Base-by-base conservation (phyloP, 192 early-diverging fungal species). In the Linnemannia schmuckeri region DNA sequence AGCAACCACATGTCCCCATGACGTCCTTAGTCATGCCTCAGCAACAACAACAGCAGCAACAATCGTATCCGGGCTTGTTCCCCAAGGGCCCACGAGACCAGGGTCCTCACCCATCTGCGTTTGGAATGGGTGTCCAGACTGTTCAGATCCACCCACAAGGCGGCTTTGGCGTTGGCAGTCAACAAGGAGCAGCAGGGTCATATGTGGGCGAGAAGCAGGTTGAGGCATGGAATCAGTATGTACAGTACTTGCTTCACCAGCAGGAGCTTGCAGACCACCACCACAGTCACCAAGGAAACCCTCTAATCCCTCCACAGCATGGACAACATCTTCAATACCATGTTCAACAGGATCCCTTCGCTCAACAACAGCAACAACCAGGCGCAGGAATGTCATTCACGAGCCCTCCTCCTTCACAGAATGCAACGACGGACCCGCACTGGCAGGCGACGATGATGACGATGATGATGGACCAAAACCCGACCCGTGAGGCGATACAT, bases 371-470 rank as follows among this genome's bases (percentile, higher is more conserved):
- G 61, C 37, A 63, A 2, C 40, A 15, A 33, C 18, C 68, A 76
- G 46, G 24, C 13, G 9, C 68, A 44, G 22, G 22, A n/a, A 13
- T 61, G 41, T 15, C 74, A 72, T 37, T 33, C 4, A 38, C 42
- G 61, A 46, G 41, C 40, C 3, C 44, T 33, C 66, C 13, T 7
- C 74, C 42, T 22, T 30, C 35, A 37, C 46, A 78, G 27, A 42
- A 70, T 35, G 44, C 37, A 33, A 18, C 47, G 15, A 12, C 70
- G 49, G 83, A 85, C 38, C 83, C 83, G 24, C 83, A 85, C 22
- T 85, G 77, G 83, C 83, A 85, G 54, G 83, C 83, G 49, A 80
- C 83, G 5, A 85, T 85, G 83, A 85, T 85, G 83, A 35, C 83
- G 2, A 85, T 85, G 83, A 85, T 85, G 83, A 80, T 85, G 78